Conservation (phyloP, 192 early-diverging fungal species). For the Backusella tuberculispora region DNA sequence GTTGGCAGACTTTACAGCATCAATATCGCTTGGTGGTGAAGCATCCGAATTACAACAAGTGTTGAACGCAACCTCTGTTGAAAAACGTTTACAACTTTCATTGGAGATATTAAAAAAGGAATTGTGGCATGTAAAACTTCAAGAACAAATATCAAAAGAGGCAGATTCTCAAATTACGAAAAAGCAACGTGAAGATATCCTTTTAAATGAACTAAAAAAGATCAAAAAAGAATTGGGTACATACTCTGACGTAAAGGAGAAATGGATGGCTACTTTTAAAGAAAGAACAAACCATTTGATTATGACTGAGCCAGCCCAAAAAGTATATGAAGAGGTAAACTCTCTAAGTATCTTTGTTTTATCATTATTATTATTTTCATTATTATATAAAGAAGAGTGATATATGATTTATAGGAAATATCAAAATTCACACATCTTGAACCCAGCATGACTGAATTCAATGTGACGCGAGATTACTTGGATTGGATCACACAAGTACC, state of each 20-base stretch:
- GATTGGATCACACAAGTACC: slow-evolving; percentile 98
- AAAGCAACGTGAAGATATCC: slow-evolving; percentile 94
- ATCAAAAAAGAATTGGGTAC: slow-evolving; percentile 99
- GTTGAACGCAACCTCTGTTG: slow-evolving; percentile 83
- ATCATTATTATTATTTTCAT: not conserved
- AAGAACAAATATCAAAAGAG: slow-evolving; percentile 96
- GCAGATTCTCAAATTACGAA: slow-evolving; percentile 97
- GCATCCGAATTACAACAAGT: slow-evolving; percentile 91
- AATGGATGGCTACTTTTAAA: slow-evolving; percentile 92
- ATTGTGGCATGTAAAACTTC: slow-evolving; percentile 93
- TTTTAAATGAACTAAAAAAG: slow-evolving; percentile 98
- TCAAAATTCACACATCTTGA: slow-evolving; percentile 90
- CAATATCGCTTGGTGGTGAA: slow-evolving; percentile 91
- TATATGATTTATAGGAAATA: slow-evolving; percentile 62
- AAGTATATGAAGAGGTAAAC: slow-evolving; percentile 81
- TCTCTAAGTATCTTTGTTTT: not conserved
- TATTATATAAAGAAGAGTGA: not conserved
- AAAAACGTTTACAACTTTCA: slow-evolving; percentile 90
- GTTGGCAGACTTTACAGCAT: slow-evolving; percentile 96
- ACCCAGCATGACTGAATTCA: slow-evolving; percentile 94
- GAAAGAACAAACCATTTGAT: slow-evolving; percentile 76
- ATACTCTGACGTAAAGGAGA: slow-evolving; percentile 97
- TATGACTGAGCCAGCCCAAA: slow-evolving; percentile 89
- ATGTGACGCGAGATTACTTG: slow-evolving; percentile 97
- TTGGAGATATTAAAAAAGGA: slow-evolving; percentile 96